Base-by-base conservation (phyloP, 805 yeast genomes). In the Wickerhamiella hasegawae region DNA sequence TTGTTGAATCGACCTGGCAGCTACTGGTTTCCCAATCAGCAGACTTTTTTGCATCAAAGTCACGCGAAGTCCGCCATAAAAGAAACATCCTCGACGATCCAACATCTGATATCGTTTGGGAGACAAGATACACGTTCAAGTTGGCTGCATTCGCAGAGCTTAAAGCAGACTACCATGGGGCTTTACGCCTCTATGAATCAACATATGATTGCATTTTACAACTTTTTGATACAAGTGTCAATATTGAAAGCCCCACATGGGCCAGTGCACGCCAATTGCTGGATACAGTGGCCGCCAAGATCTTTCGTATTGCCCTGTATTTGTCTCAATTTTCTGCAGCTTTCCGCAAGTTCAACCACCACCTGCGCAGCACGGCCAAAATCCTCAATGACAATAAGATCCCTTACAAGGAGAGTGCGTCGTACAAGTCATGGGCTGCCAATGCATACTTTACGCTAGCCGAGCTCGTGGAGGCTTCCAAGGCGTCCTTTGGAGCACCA, bases 241-340 rank as follows among this genome's bases (percentile, higher is more conserved):
- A 31, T 6, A 20, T 30, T 3, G 31, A 18, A 18, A 17, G 12
- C 18, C 32, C 18, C n/a, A 14, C 32, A 32, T 35, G 23, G 37
- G 20, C 14, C 9, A 5, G 38, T 26, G 44, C 44, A 14, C 41
- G 47, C 24, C 48, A 52, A 19, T 38, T 77, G 32, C 51, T 78
- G 4, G 93, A 82, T 47, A 51, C 71, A 3, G 47, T 69, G 4
- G 74, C 77, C 0, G 61, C 76, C 34, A 79, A 76, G 45, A 71
- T 80, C 8, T 68, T 70, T 5, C 64, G 78, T 41, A 59, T 73
- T 1, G 68, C 72, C 44, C 59, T 80, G 18, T 71, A 77, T 11
- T 39, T 69, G 11, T 78, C 69, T 28, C 71, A 69, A 40, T 66
- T 77, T 1, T 61, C 72, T 26, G 45, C 61, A 32, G 81, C 85